Base-by-base conservation (phyloP, 192 early-diverging fungal species). In the Lunasporangiospora selenospora region DNA sequence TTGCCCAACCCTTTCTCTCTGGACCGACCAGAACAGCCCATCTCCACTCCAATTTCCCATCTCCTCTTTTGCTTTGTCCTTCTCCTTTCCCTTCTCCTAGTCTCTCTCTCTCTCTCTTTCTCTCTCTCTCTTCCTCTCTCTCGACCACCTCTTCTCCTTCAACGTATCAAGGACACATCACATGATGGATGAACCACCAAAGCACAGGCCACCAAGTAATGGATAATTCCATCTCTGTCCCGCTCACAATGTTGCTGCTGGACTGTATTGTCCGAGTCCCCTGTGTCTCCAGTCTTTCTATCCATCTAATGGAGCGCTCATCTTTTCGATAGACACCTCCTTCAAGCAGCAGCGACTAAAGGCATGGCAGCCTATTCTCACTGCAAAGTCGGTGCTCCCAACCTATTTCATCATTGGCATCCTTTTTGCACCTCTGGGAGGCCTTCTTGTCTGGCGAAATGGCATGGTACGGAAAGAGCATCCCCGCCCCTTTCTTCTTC, bases 361-460 rank as follows among this genome's bases (percentile, higher is more conserved):
- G 55, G 94, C 97, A 11, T 99, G 97, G 97, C 95, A 99, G 81
- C 97, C 97, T 6, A 88, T 99, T 23, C 80, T 99, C 47, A 99
- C 93, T n/a, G 95, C 97, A 55, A 95, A 94, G 66, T 91, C 90
- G 34, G 95, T 97, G 13, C 77, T 99, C 4, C 97, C 97, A 2
- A 90, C 93, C 19, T 95, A 96, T 62, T 99, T 99, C 77, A 81
- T 93, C 51, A 83, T 99, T 51, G 97, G 97, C 11, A 83, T 94
- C 11, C 81, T 97, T 15, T 99, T 99, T 80, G 88, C 94, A 44
- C 97, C 95, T 13, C 80, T 99, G 51, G 97, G 95, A 53, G 93
- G 93, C 18, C 83, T 90, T 23, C 81, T 96, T 1, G 87, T 92
- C 60, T 92, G 93, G 85, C 89, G 89, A 1, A 90, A 88, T 16